Evolutionary conservation across 257 asterid genomes (phyloP).

Genomic region (Solanum arcanum): DNA sequence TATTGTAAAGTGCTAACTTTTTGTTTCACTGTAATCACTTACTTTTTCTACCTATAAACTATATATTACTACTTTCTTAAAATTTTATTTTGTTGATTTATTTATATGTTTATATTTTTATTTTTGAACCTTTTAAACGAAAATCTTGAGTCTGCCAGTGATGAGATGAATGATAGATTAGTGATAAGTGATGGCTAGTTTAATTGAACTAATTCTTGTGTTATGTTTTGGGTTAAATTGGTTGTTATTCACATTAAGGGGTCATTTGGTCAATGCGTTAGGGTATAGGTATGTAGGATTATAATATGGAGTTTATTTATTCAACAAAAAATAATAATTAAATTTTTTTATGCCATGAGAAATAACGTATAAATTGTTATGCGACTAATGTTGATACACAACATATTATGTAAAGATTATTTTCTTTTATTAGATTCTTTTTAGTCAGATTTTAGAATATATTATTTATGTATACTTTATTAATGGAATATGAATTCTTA

Average conservation of each 20-base stretch:
- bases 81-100: no score
- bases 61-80: no score
- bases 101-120: no score
- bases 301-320: neutral
- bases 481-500: no score
- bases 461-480: no score
- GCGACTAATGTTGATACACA: neutral
- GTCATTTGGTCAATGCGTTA: neutral
- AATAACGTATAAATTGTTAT: neutral
- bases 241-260: neutral
- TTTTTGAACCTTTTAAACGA: no score
- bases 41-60: no score
- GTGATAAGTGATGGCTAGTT: neutral
- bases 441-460: no score
- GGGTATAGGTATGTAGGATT: neutral
- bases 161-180: neutral
- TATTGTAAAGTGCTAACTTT: no score
- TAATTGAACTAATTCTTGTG: neutral
- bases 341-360: neutral
- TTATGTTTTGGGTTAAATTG: neutral
- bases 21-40: no score
- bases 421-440: neutral
- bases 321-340: neutral
- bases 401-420: neutral
- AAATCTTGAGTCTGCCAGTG: accelerated